phyloP scores from a whole-genome alignment of 495 filamentous ascomycete genomes.

The Amorphotheca resinae region DNA sequence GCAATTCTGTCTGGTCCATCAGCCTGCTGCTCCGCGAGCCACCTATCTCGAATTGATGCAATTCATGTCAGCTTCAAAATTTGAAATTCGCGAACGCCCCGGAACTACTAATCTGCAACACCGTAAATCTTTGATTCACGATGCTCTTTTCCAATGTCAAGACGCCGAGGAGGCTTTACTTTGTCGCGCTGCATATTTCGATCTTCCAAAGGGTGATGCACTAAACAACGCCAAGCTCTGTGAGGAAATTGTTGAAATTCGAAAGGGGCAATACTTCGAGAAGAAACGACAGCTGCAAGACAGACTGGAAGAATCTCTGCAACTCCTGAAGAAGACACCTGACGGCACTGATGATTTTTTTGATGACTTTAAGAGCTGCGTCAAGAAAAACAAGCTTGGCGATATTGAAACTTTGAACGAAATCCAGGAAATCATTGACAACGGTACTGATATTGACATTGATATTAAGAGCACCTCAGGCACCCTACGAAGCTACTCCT shows the following conservation, averaged over 20 bases:
- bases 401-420: background rate
- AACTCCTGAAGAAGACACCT: background rate
- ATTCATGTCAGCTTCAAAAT: slow-evolving; percentile 30
- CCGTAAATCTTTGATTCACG: background rate
- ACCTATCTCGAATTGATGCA: slow-evolving; percentile 37
- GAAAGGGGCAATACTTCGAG: background rate
- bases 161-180: background rate
- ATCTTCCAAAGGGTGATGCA: background rate
- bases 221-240: background rate
- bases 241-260: background rate
- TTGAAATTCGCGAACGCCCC: slow-evolving; percentile 25
- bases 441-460: too few species aligned
- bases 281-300: too few species aligned
- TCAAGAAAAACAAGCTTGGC: background rate
- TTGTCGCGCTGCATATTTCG: background rate
- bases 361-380: background rate
- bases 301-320: background rate
- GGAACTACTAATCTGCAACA: slow-evolving; percentile 23
- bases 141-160: background rate
- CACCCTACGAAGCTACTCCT: too few species aligned
- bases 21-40: slow-evolving; percentile 29
- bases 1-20: slow-evolving; percentile 27
- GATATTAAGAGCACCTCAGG: too few species aligned
- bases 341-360: background rate
- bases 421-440: background rate